Evolutionary conservation across 2,329 filamentous ascomycete species (phyloP).

Genomic region (Annulohypoxylon truncatum): DNA sequence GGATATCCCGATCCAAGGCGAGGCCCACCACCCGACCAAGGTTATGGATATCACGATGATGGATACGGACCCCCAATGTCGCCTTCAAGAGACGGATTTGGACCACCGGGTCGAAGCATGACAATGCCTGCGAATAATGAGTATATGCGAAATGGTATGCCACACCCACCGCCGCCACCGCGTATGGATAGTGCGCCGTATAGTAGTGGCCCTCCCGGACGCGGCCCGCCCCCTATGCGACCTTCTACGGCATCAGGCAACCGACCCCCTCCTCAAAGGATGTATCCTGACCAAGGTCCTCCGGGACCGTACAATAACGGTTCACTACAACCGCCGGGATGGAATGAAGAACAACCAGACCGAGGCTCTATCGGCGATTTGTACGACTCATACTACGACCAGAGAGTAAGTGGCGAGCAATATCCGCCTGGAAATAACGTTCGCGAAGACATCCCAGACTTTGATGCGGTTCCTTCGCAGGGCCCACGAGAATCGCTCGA

Average conservation of each 20-base stretch:
- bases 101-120: conserved; percentile 67
- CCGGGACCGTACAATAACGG: conserved; percentile 49
- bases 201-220: conserved; percentile 54
- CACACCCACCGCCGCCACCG: conserved; percentile 48
- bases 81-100: conserved; percentile 58
- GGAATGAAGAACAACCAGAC: conserved; percentile 50
- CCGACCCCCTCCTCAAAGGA: conserved; percentile 64
- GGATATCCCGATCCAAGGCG: conserved; percentile 54
- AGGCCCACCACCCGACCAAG: conserved; percentile 50
- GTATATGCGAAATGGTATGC: conserved; percentile 51
- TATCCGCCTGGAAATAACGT: conserved; percentile 48
- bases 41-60: conserved; percentile 55
- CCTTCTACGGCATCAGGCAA: conserved; percentile 67
- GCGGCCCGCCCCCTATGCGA: conserved; percentile 60
- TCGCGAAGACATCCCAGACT: conserved; percentile 56
- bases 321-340: conserved; percentile 51
- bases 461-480: conserved; percentile 55
- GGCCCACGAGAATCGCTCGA: conserved; percentile 60
- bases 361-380: conserved; percentile 61
- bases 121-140: conserved; percentile 67
- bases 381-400: conserved; percentile 67
- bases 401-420: conserved; percentile 46
- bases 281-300: conserved; percentile 60
- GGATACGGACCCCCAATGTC: conserved; percentile 53
- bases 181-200: conserved; percentile 61